Percentiles rank a stretch among this genome's conserved stretches.
These are phyloP conservation scores for Paragyromitra xinjiangensis DNA, from an alignment of 495 filamentous ascomycete genomes.

Conservation along the genomic window DNA sequence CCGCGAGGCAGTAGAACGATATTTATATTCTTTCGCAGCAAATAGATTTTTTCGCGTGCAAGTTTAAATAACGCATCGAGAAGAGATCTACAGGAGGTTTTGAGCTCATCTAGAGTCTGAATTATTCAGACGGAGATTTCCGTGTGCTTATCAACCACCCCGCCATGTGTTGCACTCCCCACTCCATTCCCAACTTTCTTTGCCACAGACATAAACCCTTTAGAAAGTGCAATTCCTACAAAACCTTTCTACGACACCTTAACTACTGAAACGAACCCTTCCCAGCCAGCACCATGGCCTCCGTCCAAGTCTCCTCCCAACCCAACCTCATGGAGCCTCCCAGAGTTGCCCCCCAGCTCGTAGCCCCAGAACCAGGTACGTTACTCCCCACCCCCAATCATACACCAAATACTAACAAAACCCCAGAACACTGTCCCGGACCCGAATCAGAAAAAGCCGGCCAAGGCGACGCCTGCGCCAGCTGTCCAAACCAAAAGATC, in stretches of 20 bases:
- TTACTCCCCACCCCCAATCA: neutral
- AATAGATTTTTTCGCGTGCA: slow-evolving; percentile 7
- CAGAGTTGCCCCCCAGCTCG: slow-evolving; percentile 76
- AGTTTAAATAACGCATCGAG: slow-evolving; percentile 6
- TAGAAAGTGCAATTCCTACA: neutral
- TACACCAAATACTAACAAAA: slow-evolving; percentile 14
- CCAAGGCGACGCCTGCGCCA: slow-evolving; percentile 84
- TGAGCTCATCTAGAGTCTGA: neutral
- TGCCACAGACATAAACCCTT: neutral
- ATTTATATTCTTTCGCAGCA: neutral
- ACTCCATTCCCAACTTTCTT: neutral
- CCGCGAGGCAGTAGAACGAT: slow-evolving; percentile 2
- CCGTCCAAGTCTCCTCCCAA: slow-evolving; percentile 19
- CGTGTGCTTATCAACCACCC: slow-evolving; percentile 52
- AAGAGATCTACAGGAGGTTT: neutral
- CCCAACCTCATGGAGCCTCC: slow-evolving; percentile 69
- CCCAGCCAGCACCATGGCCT: slow-evolving; percentile 32
- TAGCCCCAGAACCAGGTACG: slow-evolving; percentile 87
- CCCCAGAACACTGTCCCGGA: slow-evolving; percentile 87
- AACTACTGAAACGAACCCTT: neutral
- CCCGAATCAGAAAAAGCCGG: slow-evolving; percentile 89
- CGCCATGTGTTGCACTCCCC: slow-evolving; percentile 18
- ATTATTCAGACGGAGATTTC: slow-evolving; percentile 32
- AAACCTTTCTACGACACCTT: neutral
- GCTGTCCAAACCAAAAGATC: slow-evolving; percentile 94